Base-by-base conservation (phyloP, 441 rosid species). In the Aquilaria agallochum region DNA sequence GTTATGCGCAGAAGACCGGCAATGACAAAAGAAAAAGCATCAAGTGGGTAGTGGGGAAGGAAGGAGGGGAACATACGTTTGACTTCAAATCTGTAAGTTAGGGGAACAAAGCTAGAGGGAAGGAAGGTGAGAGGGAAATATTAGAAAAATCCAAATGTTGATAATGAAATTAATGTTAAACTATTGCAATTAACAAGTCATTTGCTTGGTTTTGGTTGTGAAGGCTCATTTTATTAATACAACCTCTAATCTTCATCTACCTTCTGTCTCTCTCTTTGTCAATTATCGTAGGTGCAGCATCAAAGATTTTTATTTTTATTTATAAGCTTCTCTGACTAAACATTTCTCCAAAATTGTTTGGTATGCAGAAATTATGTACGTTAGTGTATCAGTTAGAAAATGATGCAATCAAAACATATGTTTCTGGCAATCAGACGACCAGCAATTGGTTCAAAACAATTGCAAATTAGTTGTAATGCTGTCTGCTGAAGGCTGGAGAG, bases 181-280 rank as follows among this genome's bases (percentile, higher is more conserved):
- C 32, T 57, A 70, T 69, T 64, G 60, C 15, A 5, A 20, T 53
- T 60, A 42, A 71, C 55, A 68, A 74, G 9, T 59, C 34, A 50
- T 61, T 56, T 36, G 12, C 14, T 12, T 50, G 60, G 68, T 62
- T 46, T 27, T 42, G 71, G 77, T 72, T 51, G 71, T 62, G 69
- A 53, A 54, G 65, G 64, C 46, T 64, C 64, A 34, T 30, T 40
- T 40, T 40, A 40, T 40, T 40, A 6, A 8, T 40, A 62, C 74
- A 68, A 62, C 63, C 78, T 52, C 71, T 74, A 68, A 47, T 50
- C 80, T 60, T 74, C 60, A 63, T 58, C 69, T 53, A 56, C 54
- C 70, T 73, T 74, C 45, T 76, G 87, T 80, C 81, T 71, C 78
- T 78, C 85, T 74, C 32, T 68, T 71, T 82, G 93, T 84, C 93